Conservation (phyloP, 352 stramenopile species). For the Globisporangium cylindrosporum region DNA sequence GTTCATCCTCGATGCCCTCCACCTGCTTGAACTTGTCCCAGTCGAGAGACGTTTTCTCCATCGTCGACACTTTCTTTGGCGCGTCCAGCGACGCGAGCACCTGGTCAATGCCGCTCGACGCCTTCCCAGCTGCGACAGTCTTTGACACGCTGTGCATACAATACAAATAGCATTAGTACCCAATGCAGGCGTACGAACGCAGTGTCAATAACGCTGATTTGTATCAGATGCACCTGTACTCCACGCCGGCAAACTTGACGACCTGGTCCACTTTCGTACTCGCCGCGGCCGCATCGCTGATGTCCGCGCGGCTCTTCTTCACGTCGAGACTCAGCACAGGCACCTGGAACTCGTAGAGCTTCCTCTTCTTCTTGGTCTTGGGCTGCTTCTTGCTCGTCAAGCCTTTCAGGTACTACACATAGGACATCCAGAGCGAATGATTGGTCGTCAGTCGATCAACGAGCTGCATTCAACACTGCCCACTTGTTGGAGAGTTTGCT, state of each 20-base stretch:
- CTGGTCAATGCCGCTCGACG: conserved; percentile 61
- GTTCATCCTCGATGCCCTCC: conserved; percentile 90
- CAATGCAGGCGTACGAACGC: too few relatives aligned
- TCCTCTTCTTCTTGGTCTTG: conserved; percentile 56
- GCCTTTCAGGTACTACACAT: conserved; percentile 39
- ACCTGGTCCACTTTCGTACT: conserved; percentile 48
- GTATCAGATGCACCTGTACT: conserved; percentile 54
- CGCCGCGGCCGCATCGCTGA: conserved; percentile 21
- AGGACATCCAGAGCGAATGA: not conserved
- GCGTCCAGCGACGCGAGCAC: conserved; percentile 85
- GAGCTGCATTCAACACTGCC: not conserved
- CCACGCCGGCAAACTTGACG: conserved; percentile 83
- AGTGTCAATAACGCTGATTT: too few relatives aligned
- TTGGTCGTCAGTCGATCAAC: not conserved
- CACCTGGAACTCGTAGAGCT: conserved; percentile 66
- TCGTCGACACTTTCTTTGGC: conserved; percentile 91
- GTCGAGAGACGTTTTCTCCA: conserved; percentile 94
- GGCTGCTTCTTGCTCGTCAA: conserved; percentile 51
- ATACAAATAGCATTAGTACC: not conserved
- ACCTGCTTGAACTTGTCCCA: conserved; percentile 96
- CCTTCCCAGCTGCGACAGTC: conserved; percentile 5
- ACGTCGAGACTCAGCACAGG: conserved; percentile 69
- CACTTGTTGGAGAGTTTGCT: not conserved
- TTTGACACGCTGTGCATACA: conserved; percentile 24
- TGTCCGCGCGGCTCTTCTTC: conserved; percentile 49